These are phyloP conservation scores for Nannizziopsis arthrosporioides DNA, from an alignment of 2,329 filamentous ascomycete genomes.

Conservation along the genomic window DNA sequence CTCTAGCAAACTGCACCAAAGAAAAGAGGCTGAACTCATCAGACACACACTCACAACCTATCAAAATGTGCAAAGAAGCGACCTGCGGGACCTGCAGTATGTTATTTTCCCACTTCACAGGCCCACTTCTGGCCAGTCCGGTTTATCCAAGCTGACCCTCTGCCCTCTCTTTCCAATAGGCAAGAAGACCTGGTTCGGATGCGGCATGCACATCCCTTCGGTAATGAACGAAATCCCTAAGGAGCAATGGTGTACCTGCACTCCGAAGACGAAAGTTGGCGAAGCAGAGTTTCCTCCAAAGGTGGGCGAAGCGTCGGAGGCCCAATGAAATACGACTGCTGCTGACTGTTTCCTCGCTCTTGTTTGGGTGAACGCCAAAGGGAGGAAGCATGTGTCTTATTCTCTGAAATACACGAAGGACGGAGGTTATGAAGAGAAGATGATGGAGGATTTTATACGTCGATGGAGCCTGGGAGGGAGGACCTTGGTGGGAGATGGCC, in stretches of 20 bases:
- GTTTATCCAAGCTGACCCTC: neutral
- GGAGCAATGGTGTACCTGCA: slow-evolving; percentile 45
- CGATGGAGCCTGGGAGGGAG: neutral
- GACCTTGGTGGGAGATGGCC: neutral
- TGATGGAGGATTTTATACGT: neutral
- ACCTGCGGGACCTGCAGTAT: slow-evolving; percentile 13
- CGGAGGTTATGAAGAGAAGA: neutral
- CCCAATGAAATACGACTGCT: slow-evolving; percentile 1
- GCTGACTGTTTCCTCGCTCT: neutral
- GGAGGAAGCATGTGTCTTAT: slow-evolving; percentile 3
- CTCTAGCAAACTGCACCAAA: neutral
- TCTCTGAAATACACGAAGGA: neutral
- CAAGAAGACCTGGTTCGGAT: slow-evolving; percentile 44
- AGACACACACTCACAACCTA: neutral
- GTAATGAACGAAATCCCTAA: slow-evolving; percentile 44
- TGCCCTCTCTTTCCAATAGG: slow-evolving; percentile 23
- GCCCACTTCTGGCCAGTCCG: neutral
- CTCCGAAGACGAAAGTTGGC: slow-evolving; percentile 41
- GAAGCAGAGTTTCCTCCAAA: slow-evolving; percentile 46
- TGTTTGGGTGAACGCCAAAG: neutral
- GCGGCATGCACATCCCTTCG: slow-evolving; percentile 39
- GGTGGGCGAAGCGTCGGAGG: slow-evolving; percentile 24
- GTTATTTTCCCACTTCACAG: neutral
- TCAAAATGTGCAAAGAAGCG: slow-evolving; percentile 15
- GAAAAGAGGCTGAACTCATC: neutral